A percentile compares a stretch with the other conserved stretches of the same genome.
Evolutionary conservation across 2,329 filamentous ascomycete species (phyloP).

Genomic region (Penicillium sp.): DNA sequence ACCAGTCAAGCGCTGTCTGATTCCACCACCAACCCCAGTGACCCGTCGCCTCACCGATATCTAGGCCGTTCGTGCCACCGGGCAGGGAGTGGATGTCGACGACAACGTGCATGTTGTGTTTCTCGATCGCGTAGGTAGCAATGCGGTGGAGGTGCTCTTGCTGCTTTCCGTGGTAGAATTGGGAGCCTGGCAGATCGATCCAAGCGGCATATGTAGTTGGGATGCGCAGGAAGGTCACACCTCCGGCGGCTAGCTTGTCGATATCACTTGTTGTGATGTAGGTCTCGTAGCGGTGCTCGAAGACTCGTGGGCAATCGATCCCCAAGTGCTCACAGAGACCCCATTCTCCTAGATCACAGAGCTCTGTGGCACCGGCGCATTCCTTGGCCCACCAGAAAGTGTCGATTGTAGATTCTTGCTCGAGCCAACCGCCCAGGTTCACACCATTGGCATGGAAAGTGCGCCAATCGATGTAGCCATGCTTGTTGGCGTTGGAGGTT

Average conservation of each 20-base stretch:
- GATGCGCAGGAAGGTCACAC: slow-evolving; percentile 19
- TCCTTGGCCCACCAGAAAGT: slow-evolving; percentile 22
- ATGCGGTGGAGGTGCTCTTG: slow-evolving; percentile 20
- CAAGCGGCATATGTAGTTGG: slow-evolving; percentile 22
- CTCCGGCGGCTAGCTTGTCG: slow-evolving; percentile 14
- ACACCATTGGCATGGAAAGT: slow-evolving; percentile 21
- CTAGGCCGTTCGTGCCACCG: slow-evolving; percentile 26
- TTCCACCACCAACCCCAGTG: slow-evolving; percentile 30
- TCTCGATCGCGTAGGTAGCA: slow-evolving; percentile 22
- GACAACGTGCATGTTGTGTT: slow-evolving; percentile 27
- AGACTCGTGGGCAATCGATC: slow-evolving; percentile 2
- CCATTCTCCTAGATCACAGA: slow-evolving; percentile 25
- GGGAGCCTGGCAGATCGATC: slow-evolving; percentile 26
- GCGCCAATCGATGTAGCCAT: slow-evolving; percentile 20
- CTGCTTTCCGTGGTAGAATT: slow-evolving; percentile 27
- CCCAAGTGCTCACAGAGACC: slow-evolving; percentile 17
- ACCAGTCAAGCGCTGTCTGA: slow-evolving; percentile 24
- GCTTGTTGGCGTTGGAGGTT: neutral
- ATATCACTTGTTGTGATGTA: slow-evolving; percentile 15
- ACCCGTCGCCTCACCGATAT: slow-evolving; percentile 25
- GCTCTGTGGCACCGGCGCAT: slow-evolving; percentile 13
- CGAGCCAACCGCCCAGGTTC: slow-evolving; percentile 29
- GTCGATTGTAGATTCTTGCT: slow-evolving; percentile 28
- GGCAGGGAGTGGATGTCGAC: slow-evolving; percentile 30
- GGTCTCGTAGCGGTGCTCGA: slow-evolving; percentile 17